A percentile compares a stretch with the other conserved stretches of the same genome.
phyloP scores from a whole-genome alignment of 192 early-diverging fungal species.

The Backusella luteola region DNA sequence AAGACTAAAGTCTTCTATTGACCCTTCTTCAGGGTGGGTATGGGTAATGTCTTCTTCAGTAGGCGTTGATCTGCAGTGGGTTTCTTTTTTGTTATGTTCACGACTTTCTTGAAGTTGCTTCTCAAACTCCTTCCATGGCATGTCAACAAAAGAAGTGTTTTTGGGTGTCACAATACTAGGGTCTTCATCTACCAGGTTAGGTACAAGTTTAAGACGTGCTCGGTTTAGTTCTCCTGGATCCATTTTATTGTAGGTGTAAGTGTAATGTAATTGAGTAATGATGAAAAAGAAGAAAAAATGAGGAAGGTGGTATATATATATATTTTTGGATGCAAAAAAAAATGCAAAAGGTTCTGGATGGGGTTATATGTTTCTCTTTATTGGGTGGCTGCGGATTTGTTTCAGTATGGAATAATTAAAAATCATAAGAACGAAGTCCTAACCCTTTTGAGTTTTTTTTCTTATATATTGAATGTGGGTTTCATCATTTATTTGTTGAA shows the following conservation, averaged over 20 bases:
- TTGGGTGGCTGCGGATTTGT: neutral
- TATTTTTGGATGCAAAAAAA: neutral
- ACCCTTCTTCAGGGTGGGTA: neutral
- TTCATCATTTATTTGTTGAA: neutral
- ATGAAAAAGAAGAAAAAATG: neutral
- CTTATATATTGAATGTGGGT: neutral
- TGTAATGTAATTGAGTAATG: neutral
- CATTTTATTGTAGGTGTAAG: neutral
- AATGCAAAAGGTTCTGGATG: neutral
- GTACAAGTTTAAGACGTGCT: constrained; percentile 8
- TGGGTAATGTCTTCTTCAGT: neutral
- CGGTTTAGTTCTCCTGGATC: constrained; percentile 14
- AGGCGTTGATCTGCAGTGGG: neutral
- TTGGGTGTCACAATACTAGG: constrained; percentile 20
- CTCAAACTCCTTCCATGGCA: constrained; percentile 14
- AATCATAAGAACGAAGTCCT: neutral
- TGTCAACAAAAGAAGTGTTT: constrained; percentile 18
- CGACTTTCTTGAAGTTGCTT: neutral
- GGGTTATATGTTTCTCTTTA: neutral
- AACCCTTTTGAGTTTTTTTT: neutral
- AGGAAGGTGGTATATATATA: neutral
- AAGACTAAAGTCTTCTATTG: constrained; percentile 6
- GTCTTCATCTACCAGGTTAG: constrained; percentile 23
- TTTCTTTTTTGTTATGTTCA: neutral
- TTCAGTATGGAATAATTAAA: neutral